phyloP scores from a whole-genome alignment of 495 filamentous ascomycete species.

The Parathielavia appendiculata region DNA sequence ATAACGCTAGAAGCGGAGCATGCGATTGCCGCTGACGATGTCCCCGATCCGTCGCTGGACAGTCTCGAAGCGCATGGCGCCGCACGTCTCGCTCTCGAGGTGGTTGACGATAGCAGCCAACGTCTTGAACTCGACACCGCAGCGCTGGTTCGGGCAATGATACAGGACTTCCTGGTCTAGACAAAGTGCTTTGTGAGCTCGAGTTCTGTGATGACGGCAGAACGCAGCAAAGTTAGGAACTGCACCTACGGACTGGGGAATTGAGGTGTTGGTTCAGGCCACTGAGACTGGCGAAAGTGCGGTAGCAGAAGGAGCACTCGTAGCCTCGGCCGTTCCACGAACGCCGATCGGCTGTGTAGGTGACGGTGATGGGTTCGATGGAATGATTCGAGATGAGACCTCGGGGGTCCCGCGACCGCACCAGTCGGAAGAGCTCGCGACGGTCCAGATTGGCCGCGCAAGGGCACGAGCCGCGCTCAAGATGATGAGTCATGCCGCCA shows the following conservation, averaged over 20 bases:
- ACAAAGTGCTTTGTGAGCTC: not conserved
- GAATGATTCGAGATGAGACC: constrained; percentile 34
- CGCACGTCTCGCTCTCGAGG: constrained; percentile 52
- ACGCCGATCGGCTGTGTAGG: constrained; percentile 21
- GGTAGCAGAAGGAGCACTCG: constrained; percentile 35
- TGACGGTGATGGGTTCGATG: constrained; percentile 12
- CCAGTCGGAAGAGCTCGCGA: constrained; percentile 29
- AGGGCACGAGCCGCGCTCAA: constrained; percentile 29
- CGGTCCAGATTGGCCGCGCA: constrained; percentile 20
- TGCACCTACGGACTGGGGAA: constrained; percentile 33
- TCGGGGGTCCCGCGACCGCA: constrained; percentile 30
- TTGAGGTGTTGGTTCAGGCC: constrained; percentile 33
- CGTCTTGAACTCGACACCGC: constrained; percentile 42
- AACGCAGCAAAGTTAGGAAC: too few species aligned
- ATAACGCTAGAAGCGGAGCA: constrained; percentile 11
- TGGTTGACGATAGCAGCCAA: constrained; percentile 51
- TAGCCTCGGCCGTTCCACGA: constrained; percentile 28
- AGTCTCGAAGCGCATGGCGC: constrained; percentile 43
- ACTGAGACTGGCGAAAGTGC: constrained; percentile 9
- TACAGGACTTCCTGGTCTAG: constrained; percentile 46
- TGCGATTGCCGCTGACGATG: constrained; percentile 17
- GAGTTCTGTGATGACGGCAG: not conserved
- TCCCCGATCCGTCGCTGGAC: constrained; percentile 32
- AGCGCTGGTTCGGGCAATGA: constrained; percentile 47
- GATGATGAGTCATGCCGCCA: constrained; percentile 32